A percentile compares a stretch with the other conserved stretches of the same genome.
Conservation (phyloP, 2,329 filamentous ascomycete species). For the Mycocentrospora acerina region DNA sequence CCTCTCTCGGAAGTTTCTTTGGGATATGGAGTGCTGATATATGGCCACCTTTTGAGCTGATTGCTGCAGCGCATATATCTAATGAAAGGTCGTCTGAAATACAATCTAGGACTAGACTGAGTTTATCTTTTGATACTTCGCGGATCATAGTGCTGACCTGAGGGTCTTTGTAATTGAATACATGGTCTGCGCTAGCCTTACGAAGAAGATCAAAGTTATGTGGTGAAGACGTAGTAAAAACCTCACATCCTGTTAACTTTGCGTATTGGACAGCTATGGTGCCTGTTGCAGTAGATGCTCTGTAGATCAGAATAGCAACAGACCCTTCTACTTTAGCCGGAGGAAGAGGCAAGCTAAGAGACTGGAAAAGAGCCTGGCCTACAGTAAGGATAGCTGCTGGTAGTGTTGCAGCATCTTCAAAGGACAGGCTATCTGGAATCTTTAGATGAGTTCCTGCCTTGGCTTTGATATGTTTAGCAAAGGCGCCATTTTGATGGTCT, state of each 20-base stretch:
- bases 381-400: conserved; percentile 56
- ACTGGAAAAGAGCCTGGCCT: conserved; percentile 52
- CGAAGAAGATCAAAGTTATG: conserved; percentile 53
- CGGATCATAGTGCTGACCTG: conserved; percentile 51
- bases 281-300: conserved; percentile 54
- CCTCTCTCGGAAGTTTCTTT: conserved; percentile 42
- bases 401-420: conserved; percentile 57
- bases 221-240: conserved; percentile 52
- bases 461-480: conserved; percentile 55
- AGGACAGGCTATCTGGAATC: conserved; percentile 51
- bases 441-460: conserved; percentile 53
- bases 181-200: conserved; percentile 49
- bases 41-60: conserved; percentile 23
- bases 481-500: conserved; percentile 53
- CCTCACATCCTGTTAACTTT: conserved; percentile 47
- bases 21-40: conserved; percentile 18
- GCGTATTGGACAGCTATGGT: conserved; percentile 54
- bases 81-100: conserved; percentile 36
- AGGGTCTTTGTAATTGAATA: conserved; percentile 54
- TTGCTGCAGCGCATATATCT: conserved; percentile 21
- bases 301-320: conserved; percentile 52
- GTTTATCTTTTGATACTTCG: conserved; percentile 45
- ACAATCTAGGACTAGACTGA: conserved; percentile 53
- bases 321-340: conserved; percentile 46
- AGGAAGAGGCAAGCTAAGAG: conserved; percentile 46